These are phyloP conservation scores for Pelargonium citronellum DNA, from an alignment of 441 rosid genomes.

Conservation along the genomic window DNA sequence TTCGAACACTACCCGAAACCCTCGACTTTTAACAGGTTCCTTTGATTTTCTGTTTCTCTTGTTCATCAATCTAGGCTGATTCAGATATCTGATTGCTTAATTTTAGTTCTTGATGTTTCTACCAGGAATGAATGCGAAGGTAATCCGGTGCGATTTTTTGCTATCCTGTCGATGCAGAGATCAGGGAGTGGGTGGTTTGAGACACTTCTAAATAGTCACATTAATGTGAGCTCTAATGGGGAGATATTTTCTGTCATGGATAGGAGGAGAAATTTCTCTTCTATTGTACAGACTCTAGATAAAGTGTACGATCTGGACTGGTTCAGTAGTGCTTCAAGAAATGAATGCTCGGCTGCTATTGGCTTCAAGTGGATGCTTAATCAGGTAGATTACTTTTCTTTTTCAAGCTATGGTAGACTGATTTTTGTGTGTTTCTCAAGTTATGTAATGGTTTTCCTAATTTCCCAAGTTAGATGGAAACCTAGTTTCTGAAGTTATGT, in stretches of 20 bases:
- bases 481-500: no score
- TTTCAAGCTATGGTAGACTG: background rate
- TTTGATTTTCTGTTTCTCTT: background rate
- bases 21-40: slow-evolving; percentile 67
- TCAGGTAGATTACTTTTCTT: slow-evolving; percentile 41
- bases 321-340: slow-evolving; percentile 87
- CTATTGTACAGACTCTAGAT: slow-evolving; percentile 58
- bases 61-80: slow-evolving; percentile 3
- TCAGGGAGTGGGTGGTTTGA: slow-evolving; percentile 98
- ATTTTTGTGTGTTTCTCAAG: background rate
- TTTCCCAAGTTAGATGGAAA: no score
- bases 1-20: slow-evolving; percentile 68
- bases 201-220: slow-evolving; percentile 80
- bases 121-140: slow-evolving; percentile 63
- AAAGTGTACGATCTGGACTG: slow-evolving; percentile 81
- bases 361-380: slow-evolving; percentile 99
- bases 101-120: slow-evolving; percentile 9
- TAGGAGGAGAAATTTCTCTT: slow-evolving; percentile 58
- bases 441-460: background rate
- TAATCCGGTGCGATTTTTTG: slow-evolving; percentile 76
- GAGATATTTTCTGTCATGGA: slow-evolving; percentile 67
- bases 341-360: slow-evolving; percentile 86
- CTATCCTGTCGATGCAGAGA: slow-evolving; percentile 92
- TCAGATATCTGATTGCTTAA: background rate
- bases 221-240: slow-evolving; percentile 83